Percentiles rank a stretch among this genome's conserved stretches.
Evolutionary conservation across 345 rosid species (phyloP).

Genomic region (Nasturtium officinale): DNA sequence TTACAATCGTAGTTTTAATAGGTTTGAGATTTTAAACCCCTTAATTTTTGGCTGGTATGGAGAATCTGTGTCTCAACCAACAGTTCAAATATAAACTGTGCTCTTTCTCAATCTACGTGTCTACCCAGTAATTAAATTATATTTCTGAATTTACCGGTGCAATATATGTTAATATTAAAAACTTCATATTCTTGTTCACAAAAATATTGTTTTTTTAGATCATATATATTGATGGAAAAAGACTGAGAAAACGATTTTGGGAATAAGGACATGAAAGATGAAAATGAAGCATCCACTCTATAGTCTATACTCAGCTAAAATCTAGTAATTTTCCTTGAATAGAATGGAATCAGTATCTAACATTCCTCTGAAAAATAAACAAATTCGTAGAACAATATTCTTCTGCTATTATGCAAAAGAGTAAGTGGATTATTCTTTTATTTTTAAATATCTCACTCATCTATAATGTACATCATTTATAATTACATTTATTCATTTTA

Average conservation of each 20-base stretch:
- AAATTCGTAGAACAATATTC: neutral
- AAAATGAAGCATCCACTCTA: neutral
- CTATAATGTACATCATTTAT: neutral
- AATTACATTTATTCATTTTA: neutral
- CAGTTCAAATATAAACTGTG: neutral
- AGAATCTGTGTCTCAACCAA: constrained; percentile 6
- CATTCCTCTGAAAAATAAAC: neutral
- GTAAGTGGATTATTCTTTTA: neutral
- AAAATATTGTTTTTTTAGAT: neutral
- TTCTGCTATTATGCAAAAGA: neutral
- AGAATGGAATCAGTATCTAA: neutral
- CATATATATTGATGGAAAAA: neutral
- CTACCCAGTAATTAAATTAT: constrained; percentile 1
- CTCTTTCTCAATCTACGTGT: neutral
- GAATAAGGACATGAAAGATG: neutral
- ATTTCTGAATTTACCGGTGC: neutral
- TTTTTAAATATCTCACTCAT: neutral
- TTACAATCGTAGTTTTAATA: neutral
- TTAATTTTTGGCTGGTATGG: neutral
- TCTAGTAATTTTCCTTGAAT: neutral
- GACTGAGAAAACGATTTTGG: neutral
- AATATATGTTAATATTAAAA: neutral
- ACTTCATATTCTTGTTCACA: neutral
- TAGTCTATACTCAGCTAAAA: neutral
- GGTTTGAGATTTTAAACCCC: neutral